Evolutionary conservation across 306 rosid genomes (phyloP), one percentile per base, ranked within the genome.

Genomic region (Lathyrus oleraceus): DNA sequence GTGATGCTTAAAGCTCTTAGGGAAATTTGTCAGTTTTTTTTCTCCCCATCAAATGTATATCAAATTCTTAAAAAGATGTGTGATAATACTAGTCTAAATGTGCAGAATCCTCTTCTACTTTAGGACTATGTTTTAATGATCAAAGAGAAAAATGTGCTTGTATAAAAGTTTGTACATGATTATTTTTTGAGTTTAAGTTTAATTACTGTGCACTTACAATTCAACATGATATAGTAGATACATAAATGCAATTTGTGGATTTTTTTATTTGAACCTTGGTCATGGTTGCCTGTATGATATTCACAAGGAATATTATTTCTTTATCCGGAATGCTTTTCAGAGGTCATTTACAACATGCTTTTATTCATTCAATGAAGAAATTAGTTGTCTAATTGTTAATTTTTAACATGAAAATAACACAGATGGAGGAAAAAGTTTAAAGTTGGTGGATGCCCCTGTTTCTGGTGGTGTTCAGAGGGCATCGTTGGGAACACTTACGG

Each of bases 381-480:
- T 49, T 68, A 47, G 70, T 67, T 61, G 35, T 78, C 75, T 81
- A 79, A 57, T 58, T 38, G 19, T 72, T 59, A 47, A 71, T 54
- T 32, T 13, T 70, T 57, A 51, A 75, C 78, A 61, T 76, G 60
- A 73, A 70, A 64, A 76, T 81, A 73, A 81, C 67, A 49, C 84
- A 93, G 97, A 82, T 78, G 91, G 88, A 75, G 89, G 82, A 61
- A 93, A 82, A 77, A 81, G 81, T 81, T 81, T 93, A 84, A 93
- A 90, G 83, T 80, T 93, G 86, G 93, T 93, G 78, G 98, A 93
- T 81, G 98, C 98, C 71, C 98, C 98, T 38, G 96, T 93, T 74
- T 93, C 97, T 76, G 98, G 98, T 54, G 98, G 98, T 72, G 96
- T 90, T 79, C 71, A 42, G 77, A 90, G 87, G 74, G 98, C 98